Evolutionary conservation across 129 eudicot genomes (phyloP).

Genomic region (Cynara cardunculus): DNA sequence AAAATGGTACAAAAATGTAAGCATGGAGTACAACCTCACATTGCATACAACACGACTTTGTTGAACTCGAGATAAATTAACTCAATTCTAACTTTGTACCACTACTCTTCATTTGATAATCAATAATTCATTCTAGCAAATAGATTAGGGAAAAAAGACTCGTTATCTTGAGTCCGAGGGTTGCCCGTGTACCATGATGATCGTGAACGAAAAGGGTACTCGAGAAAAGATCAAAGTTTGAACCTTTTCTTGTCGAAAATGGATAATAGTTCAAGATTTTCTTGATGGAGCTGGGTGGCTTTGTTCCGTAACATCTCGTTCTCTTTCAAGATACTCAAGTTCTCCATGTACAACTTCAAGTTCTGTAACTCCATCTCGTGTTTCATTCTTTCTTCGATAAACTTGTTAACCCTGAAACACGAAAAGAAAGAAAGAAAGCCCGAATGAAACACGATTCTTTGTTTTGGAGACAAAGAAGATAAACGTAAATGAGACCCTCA

Average conservation of each 20-base stretch:
- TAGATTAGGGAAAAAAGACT: conserved; percentile 18
- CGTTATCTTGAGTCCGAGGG: conserved; percentile 4
- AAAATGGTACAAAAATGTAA: conserved; percentile 6
- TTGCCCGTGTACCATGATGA: conserved; percentile 13
- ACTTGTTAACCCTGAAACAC: conserved; percentile 31
- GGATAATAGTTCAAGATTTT: conserved; percentile 51
- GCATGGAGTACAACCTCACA: conserved; percentile 8
- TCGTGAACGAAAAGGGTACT: conserved; percentile 23
- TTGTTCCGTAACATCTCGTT: conserved; percentile 55
- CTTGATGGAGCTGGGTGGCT: conserved; percentile 51
- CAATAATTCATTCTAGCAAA: conserved; percentile 11
- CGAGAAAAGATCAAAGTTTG: conserved; percentile 25
- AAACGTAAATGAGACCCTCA: not conserved
- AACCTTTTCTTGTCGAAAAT: conserved; percentile 42
- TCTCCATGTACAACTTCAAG: conserved; percentile 51
- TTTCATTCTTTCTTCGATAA: conserved; percentile 29
- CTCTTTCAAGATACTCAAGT: conserved; percentile 54
- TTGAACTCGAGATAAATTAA: not conserved
- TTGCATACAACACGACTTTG: conserved; percentile 20
- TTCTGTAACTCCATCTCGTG: conserved; percentile 41
- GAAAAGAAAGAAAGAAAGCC: not conserved
- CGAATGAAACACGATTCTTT: not conserved
- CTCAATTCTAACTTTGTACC: conserved; percentile 8
- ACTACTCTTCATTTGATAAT: conserved; percentile 1
- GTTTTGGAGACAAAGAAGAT: not conserved